Base-by-base conservation (phyloP, 208 protist species). In the Wallacemonas sp. region DNA sequence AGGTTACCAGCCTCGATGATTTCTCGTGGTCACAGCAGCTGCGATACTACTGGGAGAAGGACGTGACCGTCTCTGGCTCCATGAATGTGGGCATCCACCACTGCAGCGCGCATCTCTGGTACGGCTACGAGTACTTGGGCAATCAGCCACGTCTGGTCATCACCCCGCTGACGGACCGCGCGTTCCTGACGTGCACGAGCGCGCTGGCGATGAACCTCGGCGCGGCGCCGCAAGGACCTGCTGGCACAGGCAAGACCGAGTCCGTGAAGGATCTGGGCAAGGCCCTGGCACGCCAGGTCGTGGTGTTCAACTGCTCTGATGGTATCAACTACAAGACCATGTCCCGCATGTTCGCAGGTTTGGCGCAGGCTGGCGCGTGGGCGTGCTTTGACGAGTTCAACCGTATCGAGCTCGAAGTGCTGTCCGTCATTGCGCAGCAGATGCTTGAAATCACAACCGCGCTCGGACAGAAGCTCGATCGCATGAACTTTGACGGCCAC, bases 361-460 rank as follows among this genome's bases (percentile, higher is more conserved):
- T 99, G 11, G 94, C 95, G 8, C 94, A 97, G 68, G 91, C 96
- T 21, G 94, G 95, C 61, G 91, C 95, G 64, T 99, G 94, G 95
- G 95, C 95, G 21, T 98, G 96, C 79, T 99, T 99, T 68, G 97
- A 99, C 66, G 98, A 99, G 81, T 99, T 99, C 85, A 99, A 99
- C 75, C 87, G 97, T 67, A 98, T 99, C 56, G 92, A 96, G 72
- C 80, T 98, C 16, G 97, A 99, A 81, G 97, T 99, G 67, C 87
- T 99, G 14, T 99, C 97, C 48, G 97, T 98, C 29, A 92, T 98
- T 71, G 95, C 97, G 38, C 93, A 96, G 75, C 97, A 99, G 76
- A 98, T 98, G 87, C 88, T 98, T 48, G 85, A 95, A 38, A 98
- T 98, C 36, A 96, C 93, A 8, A 97, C 95, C 21, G 94, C 92